phyloP scores from a whole-genome alignment of 306 rosid genomes.

The Myrica gale region DNA sequence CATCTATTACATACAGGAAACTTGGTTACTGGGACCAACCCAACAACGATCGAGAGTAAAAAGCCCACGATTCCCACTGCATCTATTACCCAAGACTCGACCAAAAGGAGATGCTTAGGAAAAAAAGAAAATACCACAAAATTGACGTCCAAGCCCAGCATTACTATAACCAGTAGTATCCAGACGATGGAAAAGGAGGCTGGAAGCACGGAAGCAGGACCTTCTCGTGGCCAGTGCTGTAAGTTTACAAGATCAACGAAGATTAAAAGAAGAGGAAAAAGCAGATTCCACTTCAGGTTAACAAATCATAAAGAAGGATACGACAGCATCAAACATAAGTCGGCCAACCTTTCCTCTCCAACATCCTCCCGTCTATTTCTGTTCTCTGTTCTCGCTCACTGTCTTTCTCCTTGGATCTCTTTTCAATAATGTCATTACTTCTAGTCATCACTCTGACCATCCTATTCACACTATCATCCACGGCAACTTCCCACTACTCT shows the following conservation, averaged over 20 bases:
- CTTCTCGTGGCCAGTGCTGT: neutral
- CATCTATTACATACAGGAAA: no score
- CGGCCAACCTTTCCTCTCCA: neutral
- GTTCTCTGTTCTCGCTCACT: neutral
- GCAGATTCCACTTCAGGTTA: neutral
- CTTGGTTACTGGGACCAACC: no score
- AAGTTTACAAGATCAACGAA: neutral
- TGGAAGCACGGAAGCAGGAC: neutral
- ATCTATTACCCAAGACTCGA: no score
- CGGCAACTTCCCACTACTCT: slow-evolving; percentile 49
- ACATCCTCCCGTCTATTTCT: neutral
- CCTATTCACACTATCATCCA: slow-evolving; percentile 37
- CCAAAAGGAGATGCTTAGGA: no score
- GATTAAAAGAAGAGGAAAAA: neutral
- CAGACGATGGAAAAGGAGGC: no score
- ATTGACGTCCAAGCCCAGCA: no score
- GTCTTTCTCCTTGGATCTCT: neutral
- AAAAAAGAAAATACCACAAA: no score
- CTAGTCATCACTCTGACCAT: slow-evolving; percentile 16
- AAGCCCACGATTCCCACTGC: no score
- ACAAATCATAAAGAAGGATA: neutral
- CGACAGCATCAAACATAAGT: neutral
- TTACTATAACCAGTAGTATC: no score
- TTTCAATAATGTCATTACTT: slow-evolving; percentile 40
- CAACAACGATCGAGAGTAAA: no score